Conservation (phyloP, 1,139 yeast species). For the Yamadazyma triangularis region DNA sequence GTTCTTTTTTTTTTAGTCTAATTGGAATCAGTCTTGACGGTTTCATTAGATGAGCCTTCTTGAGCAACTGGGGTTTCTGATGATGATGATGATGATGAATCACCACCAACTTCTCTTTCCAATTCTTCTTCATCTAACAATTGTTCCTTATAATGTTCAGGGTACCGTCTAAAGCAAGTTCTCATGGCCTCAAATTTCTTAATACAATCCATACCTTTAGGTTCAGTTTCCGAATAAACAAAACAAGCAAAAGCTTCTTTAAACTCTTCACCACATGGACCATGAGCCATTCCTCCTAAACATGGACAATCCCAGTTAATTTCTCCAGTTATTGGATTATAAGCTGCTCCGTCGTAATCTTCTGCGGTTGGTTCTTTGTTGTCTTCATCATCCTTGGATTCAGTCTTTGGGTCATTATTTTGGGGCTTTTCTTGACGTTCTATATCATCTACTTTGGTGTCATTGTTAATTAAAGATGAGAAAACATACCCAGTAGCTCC, state of each 20-base stretch:
- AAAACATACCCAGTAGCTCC: no score
- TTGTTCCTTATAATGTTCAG: slow-evolving; percentile 93
- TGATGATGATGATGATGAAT: slow-evolving; percentile 1
- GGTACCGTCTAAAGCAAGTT: slow-evolving; percentile 87
- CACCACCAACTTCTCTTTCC: slow-evolving; percentile 58
- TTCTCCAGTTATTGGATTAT: slow-evolving; percentile 96
- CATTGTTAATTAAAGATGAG: not conserved
- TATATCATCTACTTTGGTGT: not conserved
- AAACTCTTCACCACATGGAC: slow-evolving; percentile 98
- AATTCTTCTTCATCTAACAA: slow-evolving; percentile 73
- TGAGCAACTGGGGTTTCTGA: slow-evolving; percentile 5
- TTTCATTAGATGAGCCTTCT: no score
- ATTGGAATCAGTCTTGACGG: no score
- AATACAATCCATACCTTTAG: slow-evolving; percentile 95
- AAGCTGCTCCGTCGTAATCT: slow-evolving; percentile 57
- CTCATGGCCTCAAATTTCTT: slow-evolving; percentile 92
- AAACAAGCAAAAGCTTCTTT: slow-evolving; percentile 95
- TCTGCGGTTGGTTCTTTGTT: slow-evolving; percentile 10
- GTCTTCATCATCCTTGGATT: slow-evolving; percentile 1
- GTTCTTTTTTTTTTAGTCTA: no score
- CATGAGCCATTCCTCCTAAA: slow-evolving; percentile 97
- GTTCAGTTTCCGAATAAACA: slow-evolving; percentile 91
- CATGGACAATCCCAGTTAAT: slow-evolving; percentile 99
- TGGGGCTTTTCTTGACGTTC: not conserved
- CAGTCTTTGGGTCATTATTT: not conserved